These are phyloP conservation scores for Narthecium ossifragum DNA, from an alignment of 106 monocot species.

Conservation along the genomic window DNA sequence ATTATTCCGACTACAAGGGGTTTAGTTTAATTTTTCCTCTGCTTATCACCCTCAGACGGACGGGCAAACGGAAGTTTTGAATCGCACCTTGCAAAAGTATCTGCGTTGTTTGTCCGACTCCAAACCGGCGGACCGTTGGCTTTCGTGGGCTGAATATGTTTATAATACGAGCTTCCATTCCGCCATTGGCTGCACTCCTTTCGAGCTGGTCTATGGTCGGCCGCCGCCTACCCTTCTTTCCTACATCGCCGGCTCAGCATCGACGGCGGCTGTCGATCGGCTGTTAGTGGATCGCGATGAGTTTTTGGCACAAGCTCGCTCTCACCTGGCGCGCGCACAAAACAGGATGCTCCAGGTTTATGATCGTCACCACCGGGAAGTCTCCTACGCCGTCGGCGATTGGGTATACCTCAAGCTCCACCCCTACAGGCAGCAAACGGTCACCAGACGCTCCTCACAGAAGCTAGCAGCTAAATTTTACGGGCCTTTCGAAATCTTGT, in stretches of 20 bases:
- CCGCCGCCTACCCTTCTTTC: background rate
- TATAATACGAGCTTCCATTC: constrained; percentile 4
- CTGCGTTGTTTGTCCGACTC: background rate
- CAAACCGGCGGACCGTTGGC: background rate
- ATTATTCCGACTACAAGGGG: background rate
- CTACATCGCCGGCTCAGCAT: background rate
- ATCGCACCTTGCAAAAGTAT: constrained; percentile 1
- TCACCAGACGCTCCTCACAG: background rate
- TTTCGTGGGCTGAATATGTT: constrained; percentile 2
- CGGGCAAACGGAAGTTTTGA: constrained; percentile 12
- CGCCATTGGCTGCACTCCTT: background rate
- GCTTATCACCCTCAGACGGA: constrained; percentile 11
- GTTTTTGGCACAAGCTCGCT: background rate
- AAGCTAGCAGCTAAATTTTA: background rate
- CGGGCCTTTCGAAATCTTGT: background rate
- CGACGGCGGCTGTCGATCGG: background rate
- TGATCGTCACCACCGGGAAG: background rate
- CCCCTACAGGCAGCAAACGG: background rate
- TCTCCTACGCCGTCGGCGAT: background rate
- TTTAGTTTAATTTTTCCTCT: background rate
- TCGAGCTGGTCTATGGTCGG: constrained; percentile 1
- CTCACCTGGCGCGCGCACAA: background rate
- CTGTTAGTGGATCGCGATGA: background rate
- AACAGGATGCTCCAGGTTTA: background rate
- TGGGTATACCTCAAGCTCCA: background rate